Base-by-base conservation (phyloP, 2,329 filamentous ascomycete species). In the Epicoccum sorghinum region DNA sequence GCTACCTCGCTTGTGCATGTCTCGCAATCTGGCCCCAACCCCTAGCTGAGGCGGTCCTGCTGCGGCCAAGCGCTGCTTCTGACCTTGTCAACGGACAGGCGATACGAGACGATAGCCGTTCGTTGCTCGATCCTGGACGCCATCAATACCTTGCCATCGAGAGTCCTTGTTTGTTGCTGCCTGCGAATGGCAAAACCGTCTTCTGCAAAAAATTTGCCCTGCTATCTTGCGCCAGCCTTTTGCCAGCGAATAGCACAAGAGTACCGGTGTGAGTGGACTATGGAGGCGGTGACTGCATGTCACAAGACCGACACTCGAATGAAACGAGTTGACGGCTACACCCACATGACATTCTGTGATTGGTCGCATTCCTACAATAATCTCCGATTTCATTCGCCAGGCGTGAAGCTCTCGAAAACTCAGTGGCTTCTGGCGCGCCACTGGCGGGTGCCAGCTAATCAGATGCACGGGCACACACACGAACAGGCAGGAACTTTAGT, bases 361-460 rank as follows among this genome's bases (percentile, higher is more conserved):
- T 73, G 71, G 69, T 64, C 59, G 49, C 27, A 59, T 41, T 46
- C 44, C 40, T 40, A 46, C 60, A 67, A 71, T 69, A 70, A 69
- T 69, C 53, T 65, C 60, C 66, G 66, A 60, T 48, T 43, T 61
- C 36, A 73, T 72, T 72, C 66, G 67, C 64, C 64, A 62, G 66
- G 37, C 23, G 60, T 58, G 52, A 64, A 59, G 64, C 51, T 68
- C 56, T 69, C 44, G 65, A 74, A 70, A 69, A 69, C 61, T 66
- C 62, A 47, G 46, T 67, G 60, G 49, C 57, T 60, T 56, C 52
- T 61, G 64, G 64, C 54, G 63, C 65, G 62, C 62, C 63, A 71
- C 65, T 68, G 63, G 64, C 52, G 56, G 55, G 43, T 38, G 47
- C 52, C 40, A 52, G 47, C 46, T 52, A 61, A 56, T 52, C 51